These are phyloP conservation scores for Kwoniella dendrophila DNA, from an alignment of 768 basidiomycete genomes.

Conservation along the genomic window DNA sequence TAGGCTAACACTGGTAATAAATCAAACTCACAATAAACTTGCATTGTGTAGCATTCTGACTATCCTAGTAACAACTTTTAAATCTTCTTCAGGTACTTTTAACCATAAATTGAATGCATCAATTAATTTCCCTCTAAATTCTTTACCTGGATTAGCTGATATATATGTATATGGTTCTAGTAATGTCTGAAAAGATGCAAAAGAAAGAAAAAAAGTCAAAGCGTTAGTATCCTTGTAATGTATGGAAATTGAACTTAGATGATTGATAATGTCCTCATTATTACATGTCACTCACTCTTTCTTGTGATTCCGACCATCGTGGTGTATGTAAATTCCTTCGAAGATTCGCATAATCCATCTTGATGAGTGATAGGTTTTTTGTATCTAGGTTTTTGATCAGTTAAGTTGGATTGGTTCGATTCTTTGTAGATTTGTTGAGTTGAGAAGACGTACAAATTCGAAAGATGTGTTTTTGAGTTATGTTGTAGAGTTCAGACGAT, in stretches of 20 bases:
- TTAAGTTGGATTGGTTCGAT: background rate
- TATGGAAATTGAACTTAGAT: background rate
- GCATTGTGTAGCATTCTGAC: conserved; percentile 95
- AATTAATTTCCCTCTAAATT: conserved; percentile 82
- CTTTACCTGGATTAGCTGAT: conserved; percentile 83
- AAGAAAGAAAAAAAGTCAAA: background rate
- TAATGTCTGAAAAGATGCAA: conserved; percentile 59
- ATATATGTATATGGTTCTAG: conserved; percentile 88
- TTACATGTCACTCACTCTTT: conserved; percentile 24
- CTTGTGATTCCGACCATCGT: conserved; percentile 32
- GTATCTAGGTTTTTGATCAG: no score
- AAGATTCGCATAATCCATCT: conserved; percentile 50
- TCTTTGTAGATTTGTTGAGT: background rate
- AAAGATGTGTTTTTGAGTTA: no score
- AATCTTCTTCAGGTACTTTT: conserved; percentile 71
- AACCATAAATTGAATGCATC: conserved; percentile 94
- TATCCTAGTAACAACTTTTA: conserved; percentile 73
- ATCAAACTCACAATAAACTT: conserved; percentile 72
- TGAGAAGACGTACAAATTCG: no score
- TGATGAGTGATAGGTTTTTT: background rate
- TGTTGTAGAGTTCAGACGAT: no score
- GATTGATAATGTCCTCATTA: background rate
- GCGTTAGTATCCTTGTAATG: background rate
- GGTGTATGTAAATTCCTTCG: conserved; percentile 23
- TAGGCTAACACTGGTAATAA: background rate